phyloP scores from a whole-genome alignment of 2,329 filamentous ascomycete genomes.

The Rachicladosporium sp. region DNA sequence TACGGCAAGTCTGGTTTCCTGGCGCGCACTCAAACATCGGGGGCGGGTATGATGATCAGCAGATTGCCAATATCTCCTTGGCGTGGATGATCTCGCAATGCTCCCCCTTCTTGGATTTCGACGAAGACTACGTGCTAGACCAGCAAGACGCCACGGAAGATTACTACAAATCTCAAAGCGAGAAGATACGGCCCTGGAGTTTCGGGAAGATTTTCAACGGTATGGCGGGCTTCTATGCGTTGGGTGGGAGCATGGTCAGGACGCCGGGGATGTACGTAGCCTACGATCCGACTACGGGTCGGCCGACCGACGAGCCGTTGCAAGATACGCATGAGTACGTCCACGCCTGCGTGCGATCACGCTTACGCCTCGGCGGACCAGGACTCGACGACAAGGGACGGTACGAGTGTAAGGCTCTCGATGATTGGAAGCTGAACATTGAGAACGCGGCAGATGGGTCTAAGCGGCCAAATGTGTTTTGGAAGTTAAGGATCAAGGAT shows the following conservation, averaged over 20 bases:
- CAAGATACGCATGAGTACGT: slow-evolving; percentile 40
- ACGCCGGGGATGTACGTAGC: slow-evolving; percentile 37
- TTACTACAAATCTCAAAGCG: slow-evolving; percentile 31
- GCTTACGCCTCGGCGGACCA: slow-evolving; percentile 33
- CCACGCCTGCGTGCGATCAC: slow-evolving; percentile 36
- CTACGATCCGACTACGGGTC: slow-evolving; percentile 32
- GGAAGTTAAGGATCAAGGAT: slow-evolving; percentile 27
- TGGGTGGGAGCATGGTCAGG: slow-evolving; percentile 33
- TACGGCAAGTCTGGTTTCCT: slow-evolving; percentile 38
- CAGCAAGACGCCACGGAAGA: slow-evolving; percentile 33
- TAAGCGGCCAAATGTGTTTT: slow-evolving; percentile 29
- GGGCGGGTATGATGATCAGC: slow-evolving; percentile 33
- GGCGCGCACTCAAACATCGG: slow-evolving; percentile 35
- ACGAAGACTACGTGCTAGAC: slow-evolving; percentile 35
- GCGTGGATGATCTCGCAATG: slow-evolving; percentile 48
- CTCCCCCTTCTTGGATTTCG: slow-evolving; percentile 35
- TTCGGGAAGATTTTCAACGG: slow-evolving; percentile 37
- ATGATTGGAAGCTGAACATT: slow-evolving; percentile 36
- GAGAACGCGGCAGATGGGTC: slow-evolving; percentile 27
- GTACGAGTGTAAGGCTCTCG: slow-evolving; percentile 33
- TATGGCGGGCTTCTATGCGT: slow-evolving; percentile 33
- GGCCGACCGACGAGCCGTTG: slow-evolving; percentile 31
- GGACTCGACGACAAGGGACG: slow-evolving; percentile 32
- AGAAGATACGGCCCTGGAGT: slow-evolving; percentile 34
- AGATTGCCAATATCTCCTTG: slow-evolving; percentile 39